Conservation (phyloP, 225 moss, liverwort and hornwort genomes). For the Lunularia cruciata region DNA sequence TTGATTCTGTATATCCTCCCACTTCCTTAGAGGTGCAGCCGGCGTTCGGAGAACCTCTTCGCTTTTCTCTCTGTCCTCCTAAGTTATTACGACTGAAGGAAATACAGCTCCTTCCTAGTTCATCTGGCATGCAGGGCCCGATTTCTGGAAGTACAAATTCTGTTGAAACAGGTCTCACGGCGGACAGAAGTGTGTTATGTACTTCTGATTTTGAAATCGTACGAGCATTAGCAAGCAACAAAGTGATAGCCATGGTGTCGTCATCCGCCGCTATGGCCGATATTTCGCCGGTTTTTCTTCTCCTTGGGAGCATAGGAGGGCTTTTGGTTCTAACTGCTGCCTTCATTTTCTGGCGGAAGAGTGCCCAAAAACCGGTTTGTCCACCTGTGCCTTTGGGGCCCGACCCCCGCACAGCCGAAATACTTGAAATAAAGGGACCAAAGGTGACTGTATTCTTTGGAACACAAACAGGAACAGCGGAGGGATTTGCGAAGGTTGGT, state of each 20-base stretch:
- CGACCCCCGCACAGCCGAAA: background rate
- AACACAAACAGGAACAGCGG: slow-evolving; percentile 92
- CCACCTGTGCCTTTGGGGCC: background rate
- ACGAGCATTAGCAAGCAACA: slow-evolving; percentile 8
- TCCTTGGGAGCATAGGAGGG: slow-evolving; percentile 43
- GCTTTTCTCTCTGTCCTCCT: background rate
- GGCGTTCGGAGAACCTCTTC: background rate
- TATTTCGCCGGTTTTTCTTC: slow-evolving; percentile 27
- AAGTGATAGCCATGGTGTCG: slow-evolving; percentile 38
- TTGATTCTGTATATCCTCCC: no score
- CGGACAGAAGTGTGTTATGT: background rate
- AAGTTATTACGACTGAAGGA: background rate
- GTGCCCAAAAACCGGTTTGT: background rate
- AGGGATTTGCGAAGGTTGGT: slow-evolving; percentile 86
- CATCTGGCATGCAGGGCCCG: slow-evolving; percentile 10
- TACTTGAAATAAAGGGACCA: slow-evolving; percentile 19
- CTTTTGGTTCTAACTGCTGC: slow-evolving; percentile 34
- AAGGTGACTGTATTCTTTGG: slow-evolving; percentile 82
- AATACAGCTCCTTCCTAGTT: background rate
- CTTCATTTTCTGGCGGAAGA: slow-evolving; percentile 36
- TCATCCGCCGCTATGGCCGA: slow-evolving; percentile 35
- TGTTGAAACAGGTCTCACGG: slow-evolving; percentile 1
- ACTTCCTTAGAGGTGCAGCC: background rate
- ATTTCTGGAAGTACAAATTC: background rate
- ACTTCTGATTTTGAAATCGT: background rate